Evolutionary conservation across 2,329 filamentous ascomycete species (phyloP).

Genomic region (Sphaerulina vaccinii): DNA sequence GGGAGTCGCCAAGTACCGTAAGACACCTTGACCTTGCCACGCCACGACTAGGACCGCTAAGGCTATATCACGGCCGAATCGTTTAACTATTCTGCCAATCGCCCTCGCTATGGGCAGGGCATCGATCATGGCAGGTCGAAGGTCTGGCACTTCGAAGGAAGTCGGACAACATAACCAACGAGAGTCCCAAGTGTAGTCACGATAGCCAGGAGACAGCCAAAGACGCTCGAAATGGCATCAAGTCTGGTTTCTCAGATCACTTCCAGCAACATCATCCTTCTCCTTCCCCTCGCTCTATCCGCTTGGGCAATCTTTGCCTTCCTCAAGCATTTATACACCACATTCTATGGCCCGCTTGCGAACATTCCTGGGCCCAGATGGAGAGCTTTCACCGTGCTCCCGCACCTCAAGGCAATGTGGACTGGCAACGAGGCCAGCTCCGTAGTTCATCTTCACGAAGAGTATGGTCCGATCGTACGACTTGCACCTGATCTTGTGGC

Average conservation of each 20-base stretch:
- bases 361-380: slow-evolving; percentile 44
- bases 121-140: no score
- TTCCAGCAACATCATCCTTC: background rate
- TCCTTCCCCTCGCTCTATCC: background rate
- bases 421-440: slow-evolving; percentile 18
- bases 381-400: slow-evolving; percentile 22
- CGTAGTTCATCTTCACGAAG: slow-evolving; percentile 32
- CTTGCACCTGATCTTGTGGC: slow-evolving; percentile 42
- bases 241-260: background rate
- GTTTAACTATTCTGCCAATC: no score
- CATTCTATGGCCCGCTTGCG: slow-evolving; percentile 44
- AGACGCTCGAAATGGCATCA: background rate
- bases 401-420: slow-evolving; percentile 15
- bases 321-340: slow-evolving; percentile 35
- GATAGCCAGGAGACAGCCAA: background rate
- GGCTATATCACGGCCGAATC: no score
- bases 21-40: no score
- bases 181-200: no score
- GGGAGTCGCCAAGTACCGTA: no score
- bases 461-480: slow-evolving; percentile 42
- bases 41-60: no score
- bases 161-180: no score
- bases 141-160: no score
- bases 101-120: no score
- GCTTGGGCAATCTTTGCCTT: background rate